These are phyloP conservation scores for Myriosclerotinia duriaeana DNA, from an alignment of 2,329 filamentous ascomycete genomes.

Conservation along the genomic window DNA sequence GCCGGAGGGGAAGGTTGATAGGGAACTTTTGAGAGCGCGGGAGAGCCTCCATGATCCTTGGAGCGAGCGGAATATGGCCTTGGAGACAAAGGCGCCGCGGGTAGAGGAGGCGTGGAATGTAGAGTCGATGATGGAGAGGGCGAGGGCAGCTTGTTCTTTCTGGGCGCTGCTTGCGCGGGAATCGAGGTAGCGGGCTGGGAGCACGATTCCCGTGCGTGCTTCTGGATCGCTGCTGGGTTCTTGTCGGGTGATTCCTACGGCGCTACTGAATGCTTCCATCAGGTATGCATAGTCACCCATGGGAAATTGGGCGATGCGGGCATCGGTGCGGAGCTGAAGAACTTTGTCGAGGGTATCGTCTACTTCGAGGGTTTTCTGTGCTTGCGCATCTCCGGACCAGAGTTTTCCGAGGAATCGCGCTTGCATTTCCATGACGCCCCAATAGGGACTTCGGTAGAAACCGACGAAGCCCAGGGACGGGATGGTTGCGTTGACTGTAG, in stretches of 20 bases:
- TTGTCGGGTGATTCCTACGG: constrained; percentile 52
- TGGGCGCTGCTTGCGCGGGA: constrained; percentile 45
- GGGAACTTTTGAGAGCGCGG: constrained; percentile 54
- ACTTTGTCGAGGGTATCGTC: constrained; percentile 36
- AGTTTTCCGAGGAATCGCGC: constrained; percentile 63
- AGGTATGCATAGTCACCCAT: constrained; percentile 80
- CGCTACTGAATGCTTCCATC: constrained; percentile 66
- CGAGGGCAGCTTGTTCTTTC: constrained; percentile 44
- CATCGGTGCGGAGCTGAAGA: constrained; percentile 36
- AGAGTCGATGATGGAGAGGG: constrained; percentile 39
- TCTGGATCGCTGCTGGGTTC: constrained; percentile 40
- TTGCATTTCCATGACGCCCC: constrained; percentile 87
- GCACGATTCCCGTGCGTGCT: constrained; percentile 46
- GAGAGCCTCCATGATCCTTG: constrained; percentile 68
- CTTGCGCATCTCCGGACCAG: constrained; percentile 49
- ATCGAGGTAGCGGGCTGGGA: constrained; percentile 48
- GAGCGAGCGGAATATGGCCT: constrained; percentile 68
- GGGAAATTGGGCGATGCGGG: constrained; percentile 65
- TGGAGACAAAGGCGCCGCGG: constrained; percentile 54
- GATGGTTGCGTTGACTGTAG: constrained; percentile 59
- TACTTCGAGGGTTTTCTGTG: constrained; percentile 33
- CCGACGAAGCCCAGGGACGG: constrained; percentile 74
- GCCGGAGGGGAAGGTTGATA: constrained; percentile 61
- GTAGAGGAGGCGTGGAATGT: constrained; percentile 30
- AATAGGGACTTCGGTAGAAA: constrained; percentile 81